Evolutionary conservation across 306 rosid genomes (phyloP), one percentile per base, ranked within the genome.

Genomic region (Parietaria judaica): DNA sequence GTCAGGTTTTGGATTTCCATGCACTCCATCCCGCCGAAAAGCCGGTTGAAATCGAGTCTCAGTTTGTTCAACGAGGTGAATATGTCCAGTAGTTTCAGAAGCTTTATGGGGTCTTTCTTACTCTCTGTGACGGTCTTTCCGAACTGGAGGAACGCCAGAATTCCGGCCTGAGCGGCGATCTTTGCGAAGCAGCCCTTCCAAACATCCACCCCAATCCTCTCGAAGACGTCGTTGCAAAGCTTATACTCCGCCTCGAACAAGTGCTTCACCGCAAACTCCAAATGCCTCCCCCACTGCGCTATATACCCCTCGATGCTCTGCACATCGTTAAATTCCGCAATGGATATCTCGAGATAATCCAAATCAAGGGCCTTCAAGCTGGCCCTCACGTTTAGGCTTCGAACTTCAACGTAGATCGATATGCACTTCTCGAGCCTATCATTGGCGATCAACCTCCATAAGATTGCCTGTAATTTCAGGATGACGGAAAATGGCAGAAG

Each of bases 181-280:
- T 68, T 86, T 15, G 99, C 85, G 65, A 94, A 94, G 73, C 99
- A 94, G 50, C 88, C 87, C 90, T 86, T 88, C 99, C 99, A 86
- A 60, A 88, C 87, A 60, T 79, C 90, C 72, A 78, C 68, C 10
- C 97, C 95, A 60, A 94, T 78, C 84, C 83, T 88, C 83, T 94
- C 99, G 49, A 86, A 94, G 47, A 94, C 95, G 68, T 94, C 99
- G 67, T 81, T 94, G 68, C 99, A 94, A 63, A 94, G 95, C 80
- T 88, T 88, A 71, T 82, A 88, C 75, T 88, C 99, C 0, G 83
- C 97, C 83, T 94, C 99, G 57, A 94, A 94, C 83, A 94, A 86
- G 71, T 94, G 99, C 64, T 94, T 94, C 81, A 94, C 99, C 0
- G 99, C 97, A 81, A 94, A 94, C 79, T 94, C 99, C 68, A 94